Percentiles rank a stretch among this genome's conserved stretches.
Evolutionary conservation across 495 filamentous ascomycete species (phyloP).

Genomic region (Bathelium albidoporum): DNA sequence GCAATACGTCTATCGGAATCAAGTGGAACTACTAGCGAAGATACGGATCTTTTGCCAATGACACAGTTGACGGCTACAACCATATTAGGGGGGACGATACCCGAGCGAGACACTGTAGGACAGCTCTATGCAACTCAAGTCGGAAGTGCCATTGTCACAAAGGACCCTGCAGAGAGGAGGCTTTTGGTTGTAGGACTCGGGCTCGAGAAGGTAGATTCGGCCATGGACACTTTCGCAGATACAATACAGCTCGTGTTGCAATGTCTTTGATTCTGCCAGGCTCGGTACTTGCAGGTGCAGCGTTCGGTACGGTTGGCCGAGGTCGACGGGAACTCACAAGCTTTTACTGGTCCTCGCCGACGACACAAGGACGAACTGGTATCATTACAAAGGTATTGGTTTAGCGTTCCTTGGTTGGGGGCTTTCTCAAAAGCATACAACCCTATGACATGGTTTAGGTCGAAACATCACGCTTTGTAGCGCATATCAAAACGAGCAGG

Average conservation of each 20-base stretch:
- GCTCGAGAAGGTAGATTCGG: conserved; percentile 27
- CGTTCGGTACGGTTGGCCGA: background rate
- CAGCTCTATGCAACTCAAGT: conserved; percentile 86
- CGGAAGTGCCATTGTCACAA: conserved; percentile 62
- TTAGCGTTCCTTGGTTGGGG: too few relatives aligned
- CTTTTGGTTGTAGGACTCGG: conserved; percentile 76
- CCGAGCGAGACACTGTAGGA: conserved; percentile 70
- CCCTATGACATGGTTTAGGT: too few relatives aligned
- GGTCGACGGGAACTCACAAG: background rate
- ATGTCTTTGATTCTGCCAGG: background rate
- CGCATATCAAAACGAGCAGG: too few relatives aligned
- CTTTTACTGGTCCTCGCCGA: background rate
- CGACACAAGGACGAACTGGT: too few relatives aligned
- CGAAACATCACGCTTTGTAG: too few relatives aligned
- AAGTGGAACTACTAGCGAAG: conserved; percentile 33
- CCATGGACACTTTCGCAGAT: background rate
- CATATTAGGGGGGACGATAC: conserved; percentile 69
- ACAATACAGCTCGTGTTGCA: background rate
- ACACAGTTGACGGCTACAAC: conserved; percentile 77
- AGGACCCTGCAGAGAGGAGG: conserved; percentile 64
- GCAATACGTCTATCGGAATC: conserved; percentile 34
- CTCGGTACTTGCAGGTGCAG: background rate
- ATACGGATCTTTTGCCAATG: conserved; percentile 60
- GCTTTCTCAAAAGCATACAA: too few relatives aligned
- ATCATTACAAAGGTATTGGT: too few relatives aligned